These are phyloP conservation scores for Pisolithus sp. DNA, from an alignment of 768 basidiomycete genomes.

Conservation along the genomic window DNA sequence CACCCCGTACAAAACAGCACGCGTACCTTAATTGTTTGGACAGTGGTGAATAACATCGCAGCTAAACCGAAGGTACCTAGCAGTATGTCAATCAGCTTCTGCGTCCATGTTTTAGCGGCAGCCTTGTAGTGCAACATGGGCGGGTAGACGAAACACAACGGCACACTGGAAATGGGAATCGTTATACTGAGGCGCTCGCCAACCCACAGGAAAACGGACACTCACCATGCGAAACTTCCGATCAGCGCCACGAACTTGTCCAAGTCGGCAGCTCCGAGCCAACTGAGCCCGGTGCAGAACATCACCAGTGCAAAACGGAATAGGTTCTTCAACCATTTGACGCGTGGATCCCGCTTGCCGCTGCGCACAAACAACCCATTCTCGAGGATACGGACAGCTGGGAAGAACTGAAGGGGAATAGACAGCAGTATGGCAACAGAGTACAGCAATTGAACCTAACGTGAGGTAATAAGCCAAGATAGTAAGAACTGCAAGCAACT, in stretches of 20 bases:
- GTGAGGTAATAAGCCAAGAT: not conserved
- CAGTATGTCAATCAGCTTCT: constrained; percentile 63
- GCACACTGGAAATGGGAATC: constrained; percentile 51
- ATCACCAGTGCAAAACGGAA: constrained; percentile 72
- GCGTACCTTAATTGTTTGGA: constrained; percentile 67
- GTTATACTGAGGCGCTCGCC: constrained; percentile 1
- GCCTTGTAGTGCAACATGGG: constrained; percentile 89
- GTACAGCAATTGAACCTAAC: constrained; percentile 76
- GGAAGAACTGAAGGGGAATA: constrained; percentile 94
- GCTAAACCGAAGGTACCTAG: constrained; percentile 70
- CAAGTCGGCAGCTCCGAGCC: constrained; percentile 78
- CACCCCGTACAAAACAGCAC: not conserved
- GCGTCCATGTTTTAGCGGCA: constrained; percentile 62
- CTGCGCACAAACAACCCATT: constrained; percentile 86
- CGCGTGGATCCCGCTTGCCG: constrained; percentile 71
- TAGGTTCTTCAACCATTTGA: constrained; percentile 98
- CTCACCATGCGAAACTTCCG: constrained; percentile 91
- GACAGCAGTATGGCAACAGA: constrained; percentile 91
- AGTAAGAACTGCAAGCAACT: not conserved
- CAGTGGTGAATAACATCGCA: constrained; percentile 73
- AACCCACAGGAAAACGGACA: not conserved
- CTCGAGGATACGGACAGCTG: constrained; percentile 94
- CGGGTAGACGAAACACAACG: constrained; percentile 91
- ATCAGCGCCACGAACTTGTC: constrained; percentile 95
- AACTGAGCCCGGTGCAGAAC: constrained; percentile 75